Evolutionary conservation across 345 rosid species (phyloP).

Genomic region (Eucalyptus regnans): DNA sequence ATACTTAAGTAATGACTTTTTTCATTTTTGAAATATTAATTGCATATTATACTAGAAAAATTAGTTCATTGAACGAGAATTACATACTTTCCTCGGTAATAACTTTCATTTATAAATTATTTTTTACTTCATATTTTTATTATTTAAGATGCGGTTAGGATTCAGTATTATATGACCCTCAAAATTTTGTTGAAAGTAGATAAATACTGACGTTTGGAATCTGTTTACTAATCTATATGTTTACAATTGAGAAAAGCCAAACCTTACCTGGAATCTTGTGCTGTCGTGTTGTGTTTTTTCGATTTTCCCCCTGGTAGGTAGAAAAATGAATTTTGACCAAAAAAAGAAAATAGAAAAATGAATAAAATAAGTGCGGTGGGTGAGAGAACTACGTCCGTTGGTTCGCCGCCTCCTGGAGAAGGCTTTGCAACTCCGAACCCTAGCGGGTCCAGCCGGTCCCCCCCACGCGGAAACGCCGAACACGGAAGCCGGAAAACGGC

Average conservation of each 20-base stretch:
- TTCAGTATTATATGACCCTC: neutral
- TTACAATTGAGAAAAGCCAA: neutral
- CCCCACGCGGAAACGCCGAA: neutral
- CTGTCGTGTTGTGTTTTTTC: neutral
- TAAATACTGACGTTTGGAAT: neutral
- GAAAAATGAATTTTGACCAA: neutral
- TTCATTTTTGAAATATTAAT: neutral
- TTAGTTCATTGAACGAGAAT: neutral
- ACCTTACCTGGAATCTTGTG: neutral
- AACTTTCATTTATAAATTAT: neutral
- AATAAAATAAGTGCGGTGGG: neutral
- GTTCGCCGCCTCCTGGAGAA: neutral
- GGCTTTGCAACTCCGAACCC: neutral
- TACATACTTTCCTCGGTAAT: neutral
- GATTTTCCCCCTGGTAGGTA: neutral
- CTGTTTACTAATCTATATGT: neutral
- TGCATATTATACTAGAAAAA: neutral
- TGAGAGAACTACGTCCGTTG: neutral
- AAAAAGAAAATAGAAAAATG: neutral
- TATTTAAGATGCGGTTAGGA: neutral
- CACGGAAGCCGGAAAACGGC: neutral
- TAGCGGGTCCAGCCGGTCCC: neutral
- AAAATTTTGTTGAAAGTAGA: neutral
- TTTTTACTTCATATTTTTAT: neutral
- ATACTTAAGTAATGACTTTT: neutral